Evolutionary conservation across 2,329 filamentous ascomycete species (phyloP).

Genomic region (Cladophialophora bantiana): DNA sequence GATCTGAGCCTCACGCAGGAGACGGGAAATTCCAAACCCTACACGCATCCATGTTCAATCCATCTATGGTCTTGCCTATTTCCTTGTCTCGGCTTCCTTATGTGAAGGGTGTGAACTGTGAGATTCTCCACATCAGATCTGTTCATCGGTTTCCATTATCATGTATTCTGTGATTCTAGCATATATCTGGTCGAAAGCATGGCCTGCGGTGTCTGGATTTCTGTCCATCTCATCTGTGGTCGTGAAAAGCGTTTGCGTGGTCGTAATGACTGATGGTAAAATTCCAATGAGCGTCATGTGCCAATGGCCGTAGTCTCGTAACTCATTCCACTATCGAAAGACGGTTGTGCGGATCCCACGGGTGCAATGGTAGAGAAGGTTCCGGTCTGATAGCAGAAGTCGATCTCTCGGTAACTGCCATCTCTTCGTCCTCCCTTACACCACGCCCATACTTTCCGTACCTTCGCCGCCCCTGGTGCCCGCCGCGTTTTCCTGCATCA

Average conservation of each 20-base stretch:
- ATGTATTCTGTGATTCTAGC: background rate
- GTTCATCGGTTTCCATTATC: background rate
- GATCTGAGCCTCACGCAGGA: too few species aligned
- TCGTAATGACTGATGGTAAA: background rate
- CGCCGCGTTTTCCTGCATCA: conserved; percentile 32
- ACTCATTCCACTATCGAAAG: background rate
- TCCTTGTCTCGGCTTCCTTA: too few species aligned
- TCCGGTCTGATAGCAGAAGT: background rate
- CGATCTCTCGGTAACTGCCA: background rate
- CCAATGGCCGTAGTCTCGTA: background rate
- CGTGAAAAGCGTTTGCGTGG: background rate
- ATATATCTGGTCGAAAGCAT: background rate
- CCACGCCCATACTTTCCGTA: conserved; percentile 35
- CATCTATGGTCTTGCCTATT: too few species aligned
- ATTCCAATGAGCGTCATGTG: background rate
- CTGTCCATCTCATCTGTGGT: background rate
- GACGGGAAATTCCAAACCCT: too few species aligned
- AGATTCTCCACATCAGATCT: too few species aligned
- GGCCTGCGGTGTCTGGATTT: background rate
- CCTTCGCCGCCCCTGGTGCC: conserved; percentile 34
- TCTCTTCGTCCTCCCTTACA: conserved; percentile 17
- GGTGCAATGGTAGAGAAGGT: background rate
- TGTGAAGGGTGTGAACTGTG: too few species aligned
- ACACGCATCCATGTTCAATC: too few species aligned
- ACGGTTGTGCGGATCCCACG: background rate